Evolutionary conservation across 2,329 filamentous ascomycete species (phyloP).

Genomic region (Diaporthe vaccinii): DNA sequence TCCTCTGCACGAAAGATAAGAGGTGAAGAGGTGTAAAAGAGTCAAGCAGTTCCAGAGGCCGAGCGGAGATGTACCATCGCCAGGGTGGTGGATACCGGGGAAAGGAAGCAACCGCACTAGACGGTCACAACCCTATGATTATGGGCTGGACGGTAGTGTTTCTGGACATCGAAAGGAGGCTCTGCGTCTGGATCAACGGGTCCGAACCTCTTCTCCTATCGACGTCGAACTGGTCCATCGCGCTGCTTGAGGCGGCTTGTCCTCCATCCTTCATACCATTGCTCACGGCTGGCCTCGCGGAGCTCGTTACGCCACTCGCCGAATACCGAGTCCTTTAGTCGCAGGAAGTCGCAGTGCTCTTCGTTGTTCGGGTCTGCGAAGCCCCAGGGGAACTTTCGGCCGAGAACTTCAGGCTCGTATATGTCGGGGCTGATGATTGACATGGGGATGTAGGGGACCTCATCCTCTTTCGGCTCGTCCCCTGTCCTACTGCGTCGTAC

Average conservation of each 20-base stretch:
- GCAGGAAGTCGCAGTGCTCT: constrained; percentile 93
- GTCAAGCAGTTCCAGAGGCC: neutral
- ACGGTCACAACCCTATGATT: constrained; percentile 16
- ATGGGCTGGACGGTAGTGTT: constrained; percentile 13
- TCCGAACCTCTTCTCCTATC: constrained; percentile 48
- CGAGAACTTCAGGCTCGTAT: constrained; percentile 84
- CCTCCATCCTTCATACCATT: constrained; percentile 97
- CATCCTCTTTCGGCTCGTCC: constrained; percentile 61
- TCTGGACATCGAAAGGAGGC: constrained; percentile 13
- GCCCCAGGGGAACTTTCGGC: constrained; percentile 95
- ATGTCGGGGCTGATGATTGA: constrained; percentile 95
- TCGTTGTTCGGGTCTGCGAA: constrained; percentile 94
- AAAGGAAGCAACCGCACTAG: constrained; percentile 26
- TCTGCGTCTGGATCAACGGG: constrained; percentile 20
- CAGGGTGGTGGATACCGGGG: neutral
- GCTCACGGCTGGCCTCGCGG: constrained; percentile 88
- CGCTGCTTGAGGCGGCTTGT: constrained; percentile 75
- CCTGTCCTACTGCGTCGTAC: constrained; percentile 59
- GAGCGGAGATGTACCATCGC: neutral
- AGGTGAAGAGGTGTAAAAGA: neutral
- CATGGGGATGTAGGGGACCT: constrained; percentile 82
- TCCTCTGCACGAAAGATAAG: neutral
- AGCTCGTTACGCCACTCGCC: constrained; percentile 93
- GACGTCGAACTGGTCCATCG: constrained; percentile 55
- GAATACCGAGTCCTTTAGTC: constrained; percentile 92